Base-by-base conservation (phyloP, 2,329 filamentous ascomycete species). In the Epicoccum sorghinum region DNA sequence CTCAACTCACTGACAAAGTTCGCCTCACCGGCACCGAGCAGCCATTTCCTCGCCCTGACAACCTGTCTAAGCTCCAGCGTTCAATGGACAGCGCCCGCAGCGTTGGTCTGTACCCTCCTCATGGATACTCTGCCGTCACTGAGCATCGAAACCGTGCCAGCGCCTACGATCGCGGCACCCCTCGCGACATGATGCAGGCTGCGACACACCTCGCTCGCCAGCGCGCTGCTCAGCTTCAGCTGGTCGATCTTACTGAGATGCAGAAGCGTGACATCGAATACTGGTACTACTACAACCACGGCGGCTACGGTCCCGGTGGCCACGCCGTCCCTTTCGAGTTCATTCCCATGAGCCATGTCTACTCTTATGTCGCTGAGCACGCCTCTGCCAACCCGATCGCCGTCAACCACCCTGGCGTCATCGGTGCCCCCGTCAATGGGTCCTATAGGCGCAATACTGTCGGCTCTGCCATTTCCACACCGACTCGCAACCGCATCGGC, bases 51-150 rank as follows among this genome's bases (percentile, higher is more conserved):
- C 78, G 80, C 1, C 88, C 91, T 0, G 91, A 96, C 77, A 96
- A 96, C 68, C 83, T 86, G 50, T 90, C 89, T 0, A 96, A 96
- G 78, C 88, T 95, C 81, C 89, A 91, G 76, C 85, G 92, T 56
- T 95, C 90, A 62, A 89, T 90, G 56, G 90, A 96, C 71, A 96
- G 95, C 71, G 91, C 91, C 1, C 89, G 91, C 70, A 87, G 91
- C 68, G 86, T 93, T 62, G 92, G 92, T 86, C 82, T 96, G 0
- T 96, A 92, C 72, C 90, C 91, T 3, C 91, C 91, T 4, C 89
- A 89, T 60, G 87, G 88, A 41, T 86, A 87, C 13, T 88, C 90
- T 50, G 85, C 87, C 63, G 84, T 88, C 13, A 86, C 90, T 59
- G 88, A 92, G 69, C 89, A 92, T 70, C 87, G 89, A 57, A 87